Base-by-base conservation (phyloP, 179 eudicot species). In the Patellifolia procumbens region DNA sequence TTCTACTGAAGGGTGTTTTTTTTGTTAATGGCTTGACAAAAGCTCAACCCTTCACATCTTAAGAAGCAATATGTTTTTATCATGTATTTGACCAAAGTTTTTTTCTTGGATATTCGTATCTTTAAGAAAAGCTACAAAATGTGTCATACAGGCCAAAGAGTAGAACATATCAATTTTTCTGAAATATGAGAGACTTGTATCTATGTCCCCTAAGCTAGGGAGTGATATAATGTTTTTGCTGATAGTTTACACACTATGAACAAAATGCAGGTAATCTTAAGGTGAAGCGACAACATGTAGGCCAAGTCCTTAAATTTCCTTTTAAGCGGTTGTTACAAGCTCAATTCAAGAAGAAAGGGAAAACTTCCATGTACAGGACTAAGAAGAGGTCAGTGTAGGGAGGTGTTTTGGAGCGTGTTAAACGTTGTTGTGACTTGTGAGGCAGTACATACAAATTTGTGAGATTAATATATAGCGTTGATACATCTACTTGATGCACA, bases 311-410 rank as follows among this genome's bases (percentile, higher is more conserved):
- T 35, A 76, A 76, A 79, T 84, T 91, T 79, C 92, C 97, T n/a
- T 87, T 91, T 68, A 92, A 89, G 84, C 86, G 85, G 24, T 76
- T 91, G 58, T 78, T 87, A 70, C 88, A 84, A 79, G 77, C 63
- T 78, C 86, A 69, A 53, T 84, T 79, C 74, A 91, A 89, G 85
- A 90, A 75, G 87, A 89, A 81, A 72, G 74, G 82, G 71, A 76
- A 75, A 39, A 85, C 75, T 66, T 68, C 24, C 31, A 84, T 68
- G 68, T 35, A 42, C 56, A 89, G 68, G 83, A 43, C 49, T 58
- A 74, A 55, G 75, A 79, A 82, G 73, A 70, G 73, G 73, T 70
- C 42, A 70, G 73, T 70, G 5, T 31, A 70, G 73, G 22, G 60
- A 70, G 60, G 32, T 49, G 43, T 70, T 20, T 31, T 49, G 43